Conservation (phyloP, 164 flowering plant species). For the Buxus sempervirens region DNA sequence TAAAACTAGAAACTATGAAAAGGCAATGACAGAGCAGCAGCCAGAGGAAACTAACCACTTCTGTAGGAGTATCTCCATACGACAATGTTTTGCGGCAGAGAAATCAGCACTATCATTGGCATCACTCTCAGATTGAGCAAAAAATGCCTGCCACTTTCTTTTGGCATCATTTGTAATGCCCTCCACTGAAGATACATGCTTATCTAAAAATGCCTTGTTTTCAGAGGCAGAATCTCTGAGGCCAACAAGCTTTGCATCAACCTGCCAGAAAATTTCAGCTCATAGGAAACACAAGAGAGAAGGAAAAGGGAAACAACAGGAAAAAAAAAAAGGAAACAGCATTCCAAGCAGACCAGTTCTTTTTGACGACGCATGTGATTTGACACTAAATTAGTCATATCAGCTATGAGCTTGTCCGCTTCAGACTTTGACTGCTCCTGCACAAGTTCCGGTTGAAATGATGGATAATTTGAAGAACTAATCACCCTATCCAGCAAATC, state of each 20-base stretch:
- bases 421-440: slow-evolving; percentile 83
- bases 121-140: slow-evolving; percentile 54
- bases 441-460: neutral
- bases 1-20: neutral
- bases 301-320: neutral
- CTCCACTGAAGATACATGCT: slow-evolving; percentile 59
- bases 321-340: neutral
- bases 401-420: slow-evolving; percentile 78
- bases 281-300: neutral
- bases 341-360: slow-evolving; percentile 55
- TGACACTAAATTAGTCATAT: slow-evolving; percentile 61
- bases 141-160: slow-evolving; percentile 84
- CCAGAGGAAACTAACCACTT: slow-evolving; percentile 44
- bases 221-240: slow-evolving; percentile 49
- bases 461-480: neutral
- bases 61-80: slow-evolving; percentile 75
- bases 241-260: slow-evolving; percentile 54
- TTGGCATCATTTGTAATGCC: slow-evolving; percentile 68
- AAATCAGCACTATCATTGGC: slow-evolving; percentile 68
- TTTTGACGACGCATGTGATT: slow-evolving; percentile 63
- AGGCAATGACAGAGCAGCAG: neutral
- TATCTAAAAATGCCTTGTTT: slow-evolving; percentile 58
- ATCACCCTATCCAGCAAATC: neutral
- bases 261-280: slow-evolving; percentile 37
- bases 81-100: slow-evolving; percentile 91